Percentiles rank a stretch among this genome's conserved stretches.
Conservation (phyloP, 202 grass and related monocot species). For the Panicum hallii region DNA sequence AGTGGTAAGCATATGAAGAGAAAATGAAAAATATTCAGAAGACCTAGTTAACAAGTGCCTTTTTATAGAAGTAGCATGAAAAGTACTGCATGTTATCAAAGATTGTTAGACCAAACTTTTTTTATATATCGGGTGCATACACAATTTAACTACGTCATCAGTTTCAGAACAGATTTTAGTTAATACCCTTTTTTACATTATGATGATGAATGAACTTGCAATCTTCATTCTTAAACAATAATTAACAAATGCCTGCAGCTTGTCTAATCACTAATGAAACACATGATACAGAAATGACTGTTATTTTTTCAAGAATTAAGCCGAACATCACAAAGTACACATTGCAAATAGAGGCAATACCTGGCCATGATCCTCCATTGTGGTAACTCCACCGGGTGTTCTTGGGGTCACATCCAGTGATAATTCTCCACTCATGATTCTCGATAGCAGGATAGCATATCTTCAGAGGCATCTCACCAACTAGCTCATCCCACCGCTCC, state of each 20-base stretch:
- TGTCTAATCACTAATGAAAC: background rate
- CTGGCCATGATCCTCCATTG: slow-evolving; percentile 98
- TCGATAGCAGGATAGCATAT: slow-evolving; percentile 92
- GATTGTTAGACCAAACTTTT: slow-evolving; percentile 6
- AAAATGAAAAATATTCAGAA: background rate
- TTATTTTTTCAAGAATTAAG: background rate
- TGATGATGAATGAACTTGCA: background rate
- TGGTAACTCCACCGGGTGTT: slow-evolving; percentile 98
- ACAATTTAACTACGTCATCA: background rate
- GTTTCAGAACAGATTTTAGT: slow-evolving; percentile 2
- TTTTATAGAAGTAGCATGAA: background rate
- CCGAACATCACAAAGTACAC: slow-evolving; percentile 1
- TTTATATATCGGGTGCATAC: background rate
- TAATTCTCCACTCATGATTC: slow-evolving; percentile 86
- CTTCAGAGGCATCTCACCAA: slow-evolving; percentile 92
- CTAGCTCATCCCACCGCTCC: slow-evolving; percentile 88
- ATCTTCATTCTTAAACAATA: background rate
- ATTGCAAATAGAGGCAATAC: slow-evolving; percentile 43
- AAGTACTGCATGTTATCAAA: background rate
- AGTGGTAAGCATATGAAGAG: background rate
- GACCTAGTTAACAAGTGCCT: background rate
- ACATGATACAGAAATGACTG: background rate
- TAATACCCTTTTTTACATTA: background rate
- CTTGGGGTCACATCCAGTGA: slow-evolving; percentile 93
- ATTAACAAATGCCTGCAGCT: background rate